These are phyloP conservation scores for Leucogyrophana mollusca DNA, from an alignment of 768 basidiomycete species.

Conservation along the genomic window DNA sequence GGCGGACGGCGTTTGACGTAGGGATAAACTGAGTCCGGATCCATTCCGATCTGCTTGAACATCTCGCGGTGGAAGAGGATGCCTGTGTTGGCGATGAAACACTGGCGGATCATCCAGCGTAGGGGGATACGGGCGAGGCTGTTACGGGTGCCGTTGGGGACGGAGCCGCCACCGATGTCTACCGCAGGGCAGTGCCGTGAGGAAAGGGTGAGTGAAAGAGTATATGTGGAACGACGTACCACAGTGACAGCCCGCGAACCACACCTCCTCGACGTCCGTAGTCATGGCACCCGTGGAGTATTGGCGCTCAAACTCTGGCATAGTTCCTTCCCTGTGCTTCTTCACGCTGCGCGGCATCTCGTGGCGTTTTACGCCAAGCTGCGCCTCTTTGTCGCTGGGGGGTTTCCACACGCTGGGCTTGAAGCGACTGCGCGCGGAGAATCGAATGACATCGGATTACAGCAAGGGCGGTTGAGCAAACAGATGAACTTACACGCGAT, in stretches of 20 bases:
- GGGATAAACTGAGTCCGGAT: constrained; percentile 46
- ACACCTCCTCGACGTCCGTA: constrained; percentile 74
- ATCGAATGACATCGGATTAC: constrained; percentile 13
- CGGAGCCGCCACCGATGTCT: constrained; percentile 79
- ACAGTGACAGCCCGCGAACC: constrained; percentile 76
- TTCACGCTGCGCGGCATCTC: constrained; percentile 42
- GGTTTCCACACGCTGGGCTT: constrained; percentile 37
- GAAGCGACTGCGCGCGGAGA: constrained; percentile 24
- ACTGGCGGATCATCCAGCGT: constrained; percentile 76
- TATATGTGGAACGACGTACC: constrained; percentile 39
- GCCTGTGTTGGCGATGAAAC: constrained; percentile 53
- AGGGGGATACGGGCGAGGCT: constrained; percentile 70
- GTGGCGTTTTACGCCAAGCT: constrained; percentile 50
- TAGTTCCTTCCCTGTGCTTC: constrained; percentile 12
- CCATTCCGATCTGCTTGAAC: constrained; percentile 44
- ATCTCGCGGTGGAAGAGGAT: constrained; percentile 54
- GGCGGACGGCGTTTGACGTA: constrained; percentile 40
- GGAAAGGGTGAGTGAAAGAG: not conserved
- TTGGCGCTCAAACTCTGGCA: constrained; percentile 38
- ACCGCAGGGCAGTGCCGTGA: constrained; percentile 3
- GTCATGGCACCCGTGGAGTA: constrained; percentile 33
- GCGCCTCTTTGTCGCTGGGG: constrained; percentile 35
- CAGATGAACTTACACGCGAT: constrained; percentile 47
- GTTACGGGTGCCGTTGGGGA: constrained; percentile 52
- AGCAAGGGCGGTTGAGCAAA: constrained; percentile 36